phyloP scores from a whole-genome alignment of 176 grass and related monocot genomes.

The Cymbopogon citratus region DNA sequence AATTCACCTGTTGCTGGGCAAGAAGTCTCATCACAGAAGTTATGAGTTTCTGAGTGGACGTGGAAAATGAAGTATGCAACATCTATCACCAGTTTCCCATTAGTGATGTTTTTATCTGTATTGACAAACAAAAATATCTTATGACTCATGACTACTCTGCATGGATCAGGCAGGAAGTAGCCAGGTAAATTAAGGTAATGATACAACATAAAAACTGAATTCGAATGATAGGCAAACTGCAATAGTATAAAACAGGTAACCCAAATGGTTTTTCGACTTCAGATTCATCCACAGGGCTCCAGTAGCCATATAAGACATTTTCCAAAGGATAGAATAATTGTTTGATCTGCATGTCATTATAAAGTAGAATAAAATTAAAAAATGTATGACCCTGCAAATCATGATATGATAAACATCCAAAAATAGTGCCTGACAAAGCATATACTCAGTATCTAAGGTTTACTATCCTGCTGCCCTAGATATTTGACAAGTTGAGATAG shows the following conservation, averaged over 20 bases:
- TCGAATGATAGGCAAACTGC: too few species aligned
- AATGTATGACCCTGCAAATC: not conserved
- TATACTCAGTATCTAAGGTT: too few species aligned
- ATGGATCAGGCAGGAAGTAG: too few species aligned
- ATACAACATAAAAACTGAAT: too few species aligned
- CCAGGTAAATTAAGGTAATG: too few species aligned
- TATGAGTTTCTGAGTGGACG: constrained; percentile 60
- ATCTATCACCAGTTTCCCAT: constrained; percentile 61
- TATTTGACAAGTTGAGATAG: too few species aligned
- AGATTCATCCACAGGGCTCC: too few species aligned
- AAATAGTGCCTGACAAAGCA: too few species aligned
- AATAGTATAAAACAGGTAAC: not conserved
- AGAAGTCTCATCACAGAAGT: constrained; percentile 58
- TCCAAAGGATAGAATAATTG: not conserved
- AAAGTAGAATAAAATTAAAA: not conserved
- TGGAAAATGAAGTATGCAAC: constrained; percentile 66
- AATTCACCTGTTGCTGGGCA: constrained; percentile 61
- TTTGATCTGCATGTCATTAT: too few species aligned
- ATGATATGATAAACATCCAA: not conserved
- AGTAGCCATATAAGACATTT: not conserved
- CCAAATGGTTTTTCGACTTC: too few species aligned
- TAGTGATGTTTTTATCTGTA: constrained; percentile 46
- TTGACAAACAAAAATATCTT: not conserved
- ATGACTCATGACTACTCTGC: not conserved
- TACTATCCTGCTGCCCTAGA: too few species aligned